Base-by-base conservation (phyloP, 176 grass and related monocot genomes). In the Saccharum officinarum region DNA sequence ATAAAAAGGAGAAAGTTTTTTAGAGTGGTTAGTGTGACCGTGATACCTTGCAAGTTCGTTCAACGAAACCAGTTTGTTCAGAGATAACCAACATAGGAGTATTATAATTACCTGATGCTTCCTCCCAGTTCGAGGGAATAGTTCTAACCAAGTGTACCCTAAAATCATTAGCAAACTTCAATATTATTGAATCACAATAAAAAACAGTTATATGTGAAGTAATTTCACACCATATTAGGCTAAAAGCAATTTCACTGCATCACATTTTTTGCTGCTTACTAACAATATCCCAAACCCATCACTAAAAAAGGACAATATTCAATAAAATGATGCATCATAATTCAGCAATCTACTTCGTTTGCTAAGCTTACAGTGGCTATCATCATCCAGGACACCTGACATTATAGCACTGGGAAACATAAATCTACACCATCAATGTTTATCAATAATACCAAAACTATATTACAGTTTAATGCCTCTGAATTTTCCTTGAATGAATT, bases 61-160 rank as follows among this genome's bases (percentile, higher is more conserved):
- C 59, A 25, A 60, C 17, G 8, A 67, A 78, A 45, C 16, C 13
- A 74, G 11, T 61, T 70, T 52, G 38, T 84, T 84, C 67, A 64
- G 71, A 50, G 64, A 57, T 71, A 45, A 85, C 17, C 42, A 45
- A 30, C 36, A 69, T 42, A 72, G 2, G n/a, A 47, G 41, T 73
- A 65, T 31, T 45, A 5, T 25, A 83, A 65, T 72, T 89, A 92
- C 97, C 93, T 95, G 97, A 88, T 98, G 97, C 91, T 95, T 98
- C 92, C 97, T 93, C 85, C 97, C 97, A 28, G 97, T 98, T 10
- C 83, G 86, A 38, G 93, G 97, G 77, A 87, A 93, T 67, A 98
- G 68, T 69, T 95, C 96, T 82, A 98, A 78, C 96, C 93, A 98
- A 23, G 93, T 89, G 67, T 81, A 91, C 33, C 91, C 96, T 98